A percentile compares a stretch with the other conserved stretches of the same genome.
Conservation (phyloP, 1,139 yeast species). For the Blastobotrys ciferrii region DNA sequence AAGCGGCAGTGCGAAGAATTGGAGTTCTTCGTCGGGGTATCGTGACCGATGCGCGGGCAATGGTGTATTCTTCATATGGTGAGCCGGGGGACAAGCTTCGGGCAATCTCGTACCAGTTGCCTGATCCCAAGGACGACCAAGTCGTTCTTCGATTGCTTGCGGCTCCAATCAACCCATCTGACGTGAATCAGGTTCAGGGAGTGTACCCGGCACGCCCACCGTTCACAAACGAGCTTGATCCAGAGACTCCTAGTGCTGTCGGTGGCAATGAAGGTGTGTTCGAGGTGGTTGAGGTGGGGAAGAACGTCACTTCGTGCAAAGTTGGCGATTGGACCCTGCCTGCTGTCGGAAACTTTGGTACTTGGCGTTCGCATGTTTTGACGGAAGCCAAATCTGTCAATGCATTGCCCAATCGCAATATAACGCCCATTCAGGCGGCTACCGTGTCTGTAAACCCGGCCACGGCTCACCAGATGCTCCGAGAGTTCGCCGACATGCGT, state of each 20-base stretch:
- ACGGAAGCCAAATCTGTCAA: conserved; percentile 40
- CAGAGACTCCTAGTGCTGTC: conserved; percentile 64
- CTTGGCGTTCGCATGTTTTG: conserved; percentile 86
- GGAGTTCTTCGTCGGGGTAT: conserved; percentile 8
- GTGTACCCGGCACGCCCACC: conserved; percentile 84
- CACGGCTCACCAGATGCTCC: conserved; percentile 88
- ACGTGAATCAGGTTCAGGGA: conserved; percentile 87
- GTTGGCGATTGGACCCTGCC: conserved; percentile 94
- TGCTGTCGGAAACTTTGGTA: conserved; percentile 77
- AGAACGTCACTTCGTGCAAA: conserved; percentile 42
- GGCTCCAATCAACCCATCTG: conserved; percentile 91
- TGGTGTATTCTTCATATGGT: conserved; percentile 32
- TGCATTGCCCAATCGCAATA: conserved; percentile 46
- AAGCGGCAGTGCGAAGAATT: not conserved
- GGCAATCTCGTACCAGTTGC: conserved; percentile 25
- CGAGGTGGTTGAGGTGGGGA: conserved; percentile 75
- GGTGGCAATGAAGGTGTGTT: conserved; percentile 95
- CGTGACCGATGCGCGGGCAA: conserved; percentile 23
- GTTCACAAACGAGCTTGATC: conserved; percentile 52
- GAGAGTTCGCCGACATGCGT: conserved; percentile 58
- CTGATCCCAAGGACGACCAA: conserved; percentile 39
- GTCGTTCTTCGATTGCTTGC: conserved; percentile 67
- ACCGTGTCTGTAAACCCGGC: conserved; percentile 89
- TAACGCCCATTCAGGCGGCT: conserved; percentile 61
- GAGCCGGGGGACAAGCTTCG: conserved; percentile 32